Evolutionary conservation across 2,329 filamentous ascomycete species (phyloP), one percentile per base, ranked within the genome.

Genomic region (Cadophora sp.): DNA sequence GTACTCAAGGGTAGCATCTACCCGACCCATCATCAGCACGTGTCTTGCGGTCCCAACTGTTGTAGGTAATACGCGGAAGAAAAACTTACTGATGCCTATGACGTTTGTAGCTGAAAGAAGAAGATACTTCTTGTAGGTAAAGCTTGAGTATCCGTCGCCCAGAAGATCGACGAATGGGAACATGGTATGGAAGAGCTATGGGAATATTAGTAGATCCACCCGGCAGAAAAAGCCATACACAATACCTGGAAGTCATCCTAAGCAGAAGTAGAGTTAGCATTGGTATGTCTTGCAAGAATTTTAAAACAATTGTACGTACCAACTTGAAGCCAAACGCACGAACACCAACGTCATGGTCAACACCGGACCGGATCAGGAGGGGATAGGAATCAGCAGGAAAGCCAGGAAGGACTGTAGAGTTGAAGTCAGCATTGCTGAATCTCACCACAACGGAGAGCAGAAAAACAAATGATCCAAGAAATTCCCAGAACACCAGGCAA

Each of bases 161-260:
- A 85, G 76, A 6, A 85, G 72, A 72, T 87, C 85, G 45, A 87
- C 67, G 73, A 87, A 88, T 0, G 85, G 85, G 66, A 86, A 87
- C 69, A 84, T 82, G 67, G 85, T 81, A 9, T 82, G 81, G 20
- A 82, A 77, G 45, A 82, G 82, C 84, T 86, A 13, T 27, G 7
- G 30, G 18, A 13, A 41, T 30, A 7, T 64, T 14, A 62, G 30
- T 13, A 50, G 30, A 39, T 14, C 18, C 14, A 9, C n/a, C n/a
- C 41, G 24, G 41, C 20, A 16, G 4, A 41, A 4, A 3, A 51
- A 36, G 22, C 20, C 14, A 30, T 41, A 33, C n/a, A 11, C 24
- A 39, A 8, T 59, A 64, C 66, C 36, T 70, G 68, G 39, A 68
- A 68, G n/a, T 63, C 66, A 8, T 56, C 27, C 45, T 48, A n/a